phyloP scores from a whole-genome alignment of 2,329 filamentous ascomycete genomes.

The Monilinia fructigena region DNA sequence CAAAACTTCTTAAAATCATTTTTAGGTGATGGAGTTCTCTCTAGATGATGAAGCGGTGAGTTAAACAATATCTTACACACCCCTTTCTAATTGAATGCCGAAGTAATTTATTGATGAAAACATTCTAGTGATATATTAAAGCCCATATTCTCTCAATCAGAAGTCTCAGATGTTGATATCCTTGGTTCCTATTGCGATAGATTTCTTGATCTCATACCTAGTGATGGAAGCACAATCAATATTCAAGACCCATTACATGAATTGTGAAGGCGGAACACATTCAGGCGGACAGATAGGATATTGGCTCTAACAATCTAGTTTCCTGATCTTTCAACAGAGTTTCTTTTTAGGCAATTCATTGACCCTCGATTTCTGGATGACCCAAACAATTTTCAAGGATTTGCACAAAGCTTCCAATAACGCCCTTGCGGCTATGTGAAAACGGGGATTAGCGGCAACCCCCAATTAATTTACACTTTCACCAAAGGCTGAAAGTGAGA shows the following conservation, averaged over 20 bases:
- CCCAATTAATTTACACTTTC: neutral
- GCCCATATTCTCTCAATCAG: neutral
- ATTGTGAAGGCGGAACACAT: neutral
- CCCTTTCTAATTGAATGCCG: neutral
- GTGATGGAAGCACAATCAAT: conserved; percentile 7
- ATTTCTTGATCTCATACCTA: neutral
- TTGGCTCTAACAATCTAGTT: neutral
- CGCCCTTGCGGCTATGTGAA: conserved; percentile 3
- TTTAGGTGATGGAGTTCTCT: conserved; percentile 12
- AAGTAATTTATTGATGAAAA: neutral
- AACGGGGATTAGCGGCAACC: neutral
- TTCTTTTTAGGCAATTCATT: conserved; percentile 14
- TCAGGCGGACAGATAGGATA: too few relatives aligned
- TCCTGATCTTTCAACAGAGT: conserved; percentile 14
- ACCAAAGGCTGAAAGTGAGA: conserved; percentile 12
- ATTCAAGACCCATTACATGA: conserved; percentile 2
- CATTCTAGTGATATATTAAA: conserved; percentile 19
- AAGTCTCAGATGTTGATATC: neutral
- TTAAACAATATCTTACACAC: neutral
- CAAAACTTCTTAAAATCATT: conserved; percentile 17
- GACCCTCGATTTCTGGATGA: neutral
- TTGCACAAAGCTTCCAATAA: conserved; percentile 9
- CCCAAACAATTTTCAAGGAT: conserved; percentile 11
- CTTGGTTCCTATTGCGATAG: conserved; percentile 14
- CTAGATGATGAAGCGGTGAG: neutral